Evolutionary conservation across 2,329 filamentous ascomycete species (phyloP).

Genomic region (Aureobasidium namibiae): DNA sequence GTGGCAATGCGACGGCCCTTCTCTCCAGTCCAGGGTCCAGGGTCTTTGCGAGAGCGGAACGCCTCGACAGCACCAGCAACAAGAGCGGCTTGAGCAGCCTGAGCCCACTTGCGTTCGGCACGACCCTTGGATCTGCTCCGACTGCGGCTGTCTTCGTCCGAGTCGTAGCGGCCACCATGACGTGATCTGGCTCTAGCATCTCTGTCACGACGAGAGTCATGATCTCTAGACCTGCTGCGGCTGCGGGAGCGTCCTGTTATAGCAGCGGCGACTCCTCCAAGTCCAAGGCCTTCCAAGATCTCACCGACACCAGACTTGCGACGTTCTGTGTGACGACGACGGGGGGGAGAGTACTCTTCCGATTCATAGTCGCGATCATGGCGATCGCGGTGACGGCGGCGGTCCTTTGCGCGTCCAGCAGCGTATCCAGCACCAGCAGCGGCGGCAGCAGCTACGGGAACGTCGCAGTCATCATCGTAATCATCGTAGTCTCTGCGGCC

Average conservation of each 20-base stretch:
- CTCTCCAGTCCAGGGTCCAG: constrained; percentile 80
- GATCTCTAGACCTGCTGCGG: constrained; percentile 51
- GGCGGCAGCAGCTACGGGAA: constrained; percentile 34
- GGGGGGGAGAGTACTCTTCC: constrained; percentile 35
- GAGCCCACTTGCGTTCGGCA: constrained; percentile 55
- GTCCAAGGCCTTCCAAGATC: constrained; percentile 48
- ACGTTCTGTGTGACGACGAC: constrained; percentile 32
- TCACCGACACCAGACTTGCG: constrained; percentile 56
- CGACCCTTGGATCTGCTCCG: constrained; percentile 41
- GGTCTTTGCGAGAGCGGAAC: constrained; percentile 80
- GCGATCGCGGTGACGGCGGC: constrained; percentile 40
- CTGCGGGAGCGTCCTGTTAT: constrained; percentile 51
- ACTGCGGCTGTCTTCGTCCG: constrained; percentile 43
- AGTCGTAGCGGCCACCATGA: constrained; percentile 28
- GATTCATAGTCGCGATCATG: constrained; percentile 32
- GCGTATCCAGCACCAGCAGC: constrained; percentile 28
- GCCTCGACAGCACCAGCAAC: constrained; percentile 87
- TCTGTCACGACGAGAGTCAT: constrained; percentile 45
- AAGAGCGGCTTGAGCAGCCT: constrained; percentile 84
- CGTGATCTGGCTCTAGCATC: constrained; percentile 40
- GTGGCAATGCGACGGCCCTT: constrained; percentile 90
- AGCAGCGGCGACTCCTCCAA: constrained; percentile 46
- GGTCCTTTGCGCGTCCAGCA: constrained; percentile 22
- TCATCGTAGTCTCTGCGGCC: constrained; percentile 49
- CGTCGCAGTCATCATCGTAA: constrained; percentile 44